Evolutionary conservation across 2,329 filamentous ascomycete genomes (phyloP).

Genomic region (Colletotrichum lentis): DNA sequence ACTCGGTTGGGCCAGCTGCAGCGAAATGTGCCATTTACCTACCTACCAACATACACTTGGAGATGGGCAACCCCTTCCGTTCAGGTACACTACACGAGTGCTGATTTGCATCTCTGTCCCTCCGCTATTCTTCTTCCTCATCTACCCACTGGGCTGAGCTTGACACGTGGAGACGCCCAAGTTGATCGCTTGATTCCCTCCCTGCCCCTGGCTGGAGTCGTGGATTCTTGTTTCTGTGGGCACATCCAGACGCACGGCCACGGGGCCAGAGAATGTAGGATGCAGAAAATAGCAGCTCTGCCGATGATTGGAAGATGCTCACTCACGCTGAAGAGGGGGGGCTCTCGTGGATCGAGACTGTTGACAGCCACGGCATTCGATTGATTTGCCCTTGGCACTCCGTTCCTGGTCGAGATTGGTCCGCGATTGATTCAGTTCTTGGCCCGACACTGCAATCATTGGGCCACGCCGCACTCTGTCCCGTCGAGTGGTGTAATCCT

Average conservation of each 20-base stretch:
- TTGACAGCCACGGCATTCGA: conserved; percentile 1
- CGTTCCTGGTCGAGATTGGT: conserved; percentile 27
- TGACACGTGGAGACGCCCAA: conserved; percentile 35
- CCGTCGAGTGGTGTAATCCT: not conserved
- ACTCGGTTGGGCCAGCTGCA: no score
- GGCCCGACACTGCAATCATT: conserved; percentile 7
- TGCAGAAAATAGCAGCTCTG: conserved; percentile 26
- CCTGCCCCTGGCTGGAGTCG: conserved; percentile 1
- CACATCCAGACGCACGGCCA: conserved; percentile 14
- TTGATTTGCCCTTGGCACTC: conserved; percentile 1
- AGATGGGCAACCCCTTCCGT: not conserved
- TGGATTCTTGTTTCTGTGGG: conserved; percentile 6
- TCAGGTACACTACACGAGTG: not conserved
- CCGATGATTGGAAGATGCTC: conserved; percentile 21
- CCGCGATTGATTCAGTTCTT: conserved; percentile 18
- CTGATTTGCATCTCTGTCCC: conserved; percentile 24
- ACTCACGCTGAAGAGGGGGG: not conserved
- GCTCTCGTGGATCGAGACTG: not conserved
- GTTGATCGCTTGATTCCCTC: conserved; percentile 32
- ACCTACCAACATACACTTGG: no score
- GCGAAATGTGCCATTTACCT: no score
- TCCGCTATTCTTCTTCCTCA: conserved; percentile 1
- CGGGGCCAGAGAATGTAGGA: not conserved
- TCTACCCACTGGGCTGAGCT: conserved; percentile 17
- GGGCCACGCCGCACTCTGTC: not conserved